Evolutionary conservation across 257 asterid genomes (phyloP).

Genomic region (Cordia subcordata): DNA sequence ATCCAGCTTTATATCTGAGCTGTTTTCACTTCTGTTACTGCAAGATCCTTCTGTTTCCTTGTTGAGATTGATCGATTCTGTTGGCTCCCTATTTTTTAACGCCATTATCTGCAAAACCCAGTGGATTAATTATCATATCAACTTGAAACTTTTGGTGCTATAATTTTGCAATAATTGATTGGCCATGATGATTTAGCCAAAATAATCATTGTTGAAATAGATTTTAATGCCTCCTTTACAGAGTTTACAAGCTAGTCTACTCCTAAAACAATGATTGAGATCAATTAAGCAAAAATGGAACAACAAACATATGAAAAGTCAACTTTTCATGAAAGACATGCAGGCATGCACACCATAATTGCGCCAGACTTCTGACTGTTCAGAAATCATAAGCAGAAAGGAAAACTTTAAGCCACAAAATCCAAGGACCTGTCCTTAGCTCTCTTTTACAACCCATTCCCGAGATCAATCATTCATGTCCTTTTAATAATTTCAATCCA

Average conservation of each 20-base stretch:
- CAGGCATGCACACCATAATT: neutral
- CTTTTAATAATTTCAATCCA: no score
- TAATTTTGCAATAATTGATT: neutral
- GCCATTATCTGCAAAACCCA: slow-evolving; percentile 57
- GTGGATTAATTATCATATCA: neutral
- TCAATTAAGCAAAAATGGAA: neutral
- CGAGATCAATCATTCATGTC: no score
- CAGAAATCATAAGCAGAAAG: neutral
- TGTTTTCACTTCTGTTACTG: slow-evolving; percentile 91
- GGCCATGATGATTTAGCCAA: no score
- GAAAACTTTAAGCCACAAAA: neutral
- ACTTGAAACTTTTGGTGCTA: neutral
- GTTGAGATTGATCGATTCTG: slow-evolving; percentile 87
- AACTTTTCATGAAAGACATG: neutral
- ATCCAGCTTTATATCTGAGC: slow-evolving; percentile 74
- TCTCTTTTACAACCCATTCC: no score
- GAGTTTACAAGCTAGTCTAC: no score
- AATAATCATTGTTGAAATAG: no score
- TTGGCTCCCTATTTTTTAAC: slow-evolving; percentile 79
- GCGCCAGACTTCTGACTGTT: neutral
- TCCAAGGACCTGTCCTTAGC: neutral
- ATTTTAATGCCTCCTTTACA: no score
- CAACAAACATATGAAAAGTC: neutral
- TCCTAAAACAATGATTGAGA: neutral
- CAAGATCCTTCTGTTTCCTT: slow-evolving; percentile 87